Evolutionary conservation across 169 alveolate genomes (phyloP), one percentile per base, ranked within the genome.

Genomic region (Eimeria mitis): DNA sequence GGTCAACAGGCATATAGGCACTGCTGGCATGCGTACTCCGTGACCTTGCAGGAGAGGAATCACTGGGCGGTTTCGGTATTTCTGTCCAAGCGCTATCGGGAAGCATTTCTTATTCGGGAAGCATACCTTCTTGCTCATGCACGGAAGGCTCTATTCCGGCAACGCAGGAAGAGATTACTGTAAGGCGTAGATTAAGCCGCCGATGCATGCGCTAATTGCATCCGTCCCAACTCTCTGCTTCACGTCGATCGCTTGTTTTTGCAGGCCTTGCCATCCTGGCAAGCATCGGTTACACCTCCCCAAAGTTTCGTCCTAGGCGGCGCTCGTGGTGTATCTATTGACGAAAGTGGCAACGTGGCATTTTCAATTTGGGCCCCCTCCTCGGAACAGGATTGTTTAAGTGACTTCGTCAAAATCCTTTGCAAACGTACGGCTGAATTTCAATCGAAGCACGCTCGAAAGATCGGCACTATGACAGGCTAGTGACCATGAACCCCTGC

Each of bases 351-450:
- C 79, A 23, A 87, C 49, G 37, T 87, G 44, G n/a, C 44, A 9
- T 63, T 87, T n/a, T 40, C 94, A 47, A 42, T 28, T 42, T 87
- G 94, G 94, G 81, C 81, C 31, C 94, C 94, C 19, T 87, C 94
- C 16, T 63, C 94, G 47, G 83, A 61, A 25, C 23, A 61, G 13
- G 94, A 87, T 61, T 87, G 94, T 25, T 28, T 63, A 23, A 61
- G 71, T 47, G 78, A 61, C 4, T 37, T 14, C 40, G 78, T 87
- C 40, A 14, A 87, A 65, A 49, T 65, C 16, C 83, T 87, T 31
- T 87, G 94, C 94, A 87, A 87, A 65, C 94, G 94, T 87, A 87
- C 40, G 94, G 71, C 31, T 87, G 83, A 42, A 87, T 63, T 23
- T 49, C 52, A 42, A 13, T 40, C 25, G 19, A 28, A 65, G 65